phyloP scores from a whole-genome alignment of 2,329 filamentous ascomycete genomes.

The Penicillium paneum region DNA sequence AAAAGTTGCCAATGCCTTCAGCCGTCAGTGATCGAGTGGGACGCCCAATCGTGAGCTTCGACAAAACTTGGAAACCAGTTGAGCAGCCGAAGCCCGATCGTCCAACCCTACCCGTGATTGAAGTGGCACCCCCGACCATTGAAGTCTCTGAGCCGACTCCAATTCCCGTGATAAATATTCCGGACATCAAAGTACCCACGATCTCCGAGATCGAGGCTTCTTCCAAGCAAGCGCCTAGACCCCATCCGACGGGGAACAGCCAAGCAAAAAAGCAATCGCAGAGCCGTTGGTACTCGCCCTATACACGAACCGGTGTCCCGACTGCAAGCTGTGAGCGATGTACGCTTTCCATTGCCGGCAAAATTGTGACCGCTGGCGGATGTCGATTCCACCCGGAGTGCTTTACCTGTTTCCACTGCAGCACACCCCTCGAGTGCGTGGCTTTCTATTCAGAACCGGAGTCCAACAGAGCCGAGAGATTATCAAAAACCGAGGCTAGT shows the following conservation, averaged over 20 bases:
- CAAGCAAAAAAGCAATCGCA: slow-evolving; percentile 28
- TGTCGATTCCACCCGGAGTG: slow-evolving; percentile 88
- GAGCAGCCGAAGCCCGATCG: slow-evolving; percentile 33
- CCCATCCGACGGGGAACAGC: slow-evolving; percentile 14
- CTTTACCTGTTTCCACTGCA: slow-evolving; percentile 84
- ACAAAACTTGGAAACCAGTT: slow-evolving; percentile 71
- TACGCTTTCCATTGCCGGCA: slow-evolving; percentile 77
- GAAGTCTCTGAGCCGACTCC: slow-evolving; percentile 40
- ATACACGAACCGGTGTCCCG: slow-evolving; percentile 50
- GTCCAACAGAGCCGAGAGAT: slow-evolving; percentile 63
- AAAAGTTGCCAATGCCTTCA: slow-evolving; percentile 81
- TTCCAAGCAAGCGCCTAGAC: slow-evolving; percentile 13
- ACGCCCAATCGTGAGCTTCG: slow-evolving; percentile 95
- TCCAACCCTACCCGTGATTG: slow-evolving; percentile 49
- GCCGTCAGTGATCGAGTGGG: slow-evolving; percentile 87
- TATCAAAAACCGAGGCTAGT: slow-evolving; percentile 63
- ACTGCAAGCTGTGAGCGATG: slow-evolving; percentile 83
- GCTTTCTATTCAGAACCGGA: slow-evolving; percentile 94
- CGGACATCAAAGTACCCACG: slow-evolving; percentile 43
- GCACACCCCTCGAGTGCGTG: slow-evolving; percentile 84
- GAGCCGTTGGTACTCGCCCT: slow-evolving; percentile 37
- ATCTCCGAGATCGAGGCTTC: slow-evolving; percentile 35
- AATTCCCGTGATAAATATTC: slow-evolving; percentile 51
- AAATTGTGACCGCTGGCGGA: slow-evolving; percentile 80
- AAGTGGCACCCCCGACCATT: slow-evolving; percentile 39